A percentile compares a stretch with the other conserved stretches of the same genome.
Evolutionary conservation across 1,139 yeast genomes (phyloP).

Genomic region (Chernovozyma sophiae-reginae): DNA sequence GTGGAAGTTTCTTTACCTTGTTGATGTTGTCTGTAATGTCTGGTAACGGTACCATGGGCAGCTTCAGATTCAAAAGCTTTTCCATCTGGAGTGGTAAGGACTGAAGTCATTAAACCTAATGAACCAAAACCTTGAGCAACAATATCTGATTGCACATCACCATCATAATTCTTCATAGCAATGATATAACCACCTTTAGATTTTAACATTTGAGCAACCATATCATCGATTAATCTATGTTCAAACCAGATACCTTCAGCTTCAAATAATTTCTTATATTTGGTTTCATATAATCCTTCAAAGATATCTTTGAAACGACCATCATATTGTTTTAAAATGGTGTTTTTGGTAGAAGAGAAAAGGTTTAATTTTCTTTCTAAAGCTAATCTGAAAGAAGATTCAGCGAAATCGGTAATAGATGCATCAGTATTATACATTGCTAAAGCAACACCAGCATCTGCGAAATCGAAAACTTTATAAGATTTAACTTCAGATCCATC

Average conservation of each 20-base stretch:
- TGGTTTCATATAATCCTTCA: constrained; percentile 69
- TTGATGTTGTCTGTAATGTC: constrained; percentile 32
- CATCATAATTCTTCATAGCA: constrained; percentile 96
- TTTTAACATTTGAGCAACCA: constrained; percentile 98
- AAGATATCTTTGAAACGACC: constrained; percentile 94
- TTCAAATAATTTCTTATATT: constrained; percentile 71
- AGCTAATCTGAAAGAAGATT: constrained; percentile 87
- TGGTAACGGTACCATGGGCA: constrained; percentile 31
- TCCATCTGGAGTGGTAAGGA: constrained; percentile 90
- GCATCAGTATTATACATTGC: constrained; percentile 96
- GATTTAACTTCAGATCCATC: constrained; percentile 58
- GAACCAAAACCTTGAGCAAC: constrained; percentile 98
- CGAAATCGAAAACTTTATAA: constrained; percentile 66
- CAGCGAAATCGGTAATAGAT: constrained; percentile 86
- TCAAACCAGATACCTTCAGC: constrained; percentile 84
- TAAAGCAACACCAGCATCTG: constrained; percentile 79
- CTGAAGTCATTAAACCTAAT: constrained; percentile 93
- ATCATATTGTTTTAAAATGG: constrained; percentile 88
- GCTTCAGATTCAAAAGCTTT: constrained; percentile 77
- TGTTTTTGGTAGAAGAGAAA: constrained; percentile 87
- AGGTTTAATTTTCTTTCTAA: constrained; percentile 71
- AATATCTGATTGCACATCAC: constrained; percentile 95
- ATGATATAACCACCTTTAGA: constrained; percentile 91
- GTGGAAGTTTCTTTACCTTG: constrained; percentile 78
- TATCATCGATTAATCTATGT: constrained; percentile 93